Percentiles rank a stretch among this genome's conserved stretches.
These are phyloP conservation scores for Amphibolis antarctica DNA, from an alignment of 106 monocot species.

Conservation along the genomic window DNA sequence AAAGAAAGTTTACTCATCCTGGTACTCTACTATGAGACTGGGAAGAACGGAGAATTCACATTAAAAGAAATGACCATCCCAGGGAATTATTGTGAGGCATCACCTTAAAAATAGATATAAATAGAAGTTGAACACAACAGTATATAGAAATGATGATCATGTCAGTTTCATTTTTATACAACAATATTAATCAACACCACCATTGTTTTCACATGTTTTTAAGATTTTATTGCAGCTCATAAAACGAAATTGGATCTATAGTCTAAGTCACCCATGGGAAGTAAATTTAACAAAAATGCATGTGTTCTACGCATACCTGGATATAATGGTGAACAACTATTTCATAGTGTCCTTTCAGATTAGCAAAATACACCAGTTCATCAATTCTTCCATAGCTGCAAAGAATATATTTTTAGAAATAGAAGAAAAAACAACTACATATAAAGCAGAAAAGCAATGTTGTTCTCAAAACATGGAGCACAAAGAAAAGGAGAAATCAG, in stretches of 20 bases:
- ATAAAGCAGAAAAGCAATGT: not conserved
- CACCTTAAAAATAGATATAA: too few species aligned
- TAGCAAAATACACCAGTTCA: slow-evolving; percentile 93
- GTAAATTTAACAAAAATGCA: not conserved
- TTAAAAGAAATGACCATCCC: too few species aligned
- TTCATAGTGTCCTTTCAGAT: slow-evolving; percentile 85
- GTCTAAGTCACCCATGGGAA: not conserved
- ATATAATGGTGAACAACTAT: slow-evolving; percentile 92
- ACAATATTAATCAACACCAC: too few species aligned
- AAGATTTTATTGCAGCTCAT: too few species aligned
- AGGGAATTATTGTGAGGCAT: too few species aligned
- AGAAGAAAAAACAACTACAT: not conserved
- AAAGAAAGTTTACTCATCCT: not conserved
- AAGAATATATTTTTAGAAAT: slow-evolving; percentile 4
- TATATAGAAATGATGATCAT: too few species aligned
- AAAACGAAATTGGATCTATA: not conserved
- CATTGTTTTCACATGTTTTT: too few species aligned
- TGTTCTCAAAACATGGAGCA: not conserved
- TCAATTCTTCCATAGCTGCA: slow-evolving; percentile 94
- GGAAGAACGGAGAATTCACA: too few species aligned
- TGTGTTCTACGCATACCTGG: slow-evolving; percentile 36
- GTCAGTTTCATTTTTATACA: too few species aligned
- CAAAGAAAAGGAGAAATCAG: not conserved
- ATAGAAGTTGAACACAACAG: too few species aligned
- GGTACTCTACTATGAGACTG: too few species aligned